Conservation (phyloP, 148 eudicot species). For the Amaranthus cruentus region DNA sequence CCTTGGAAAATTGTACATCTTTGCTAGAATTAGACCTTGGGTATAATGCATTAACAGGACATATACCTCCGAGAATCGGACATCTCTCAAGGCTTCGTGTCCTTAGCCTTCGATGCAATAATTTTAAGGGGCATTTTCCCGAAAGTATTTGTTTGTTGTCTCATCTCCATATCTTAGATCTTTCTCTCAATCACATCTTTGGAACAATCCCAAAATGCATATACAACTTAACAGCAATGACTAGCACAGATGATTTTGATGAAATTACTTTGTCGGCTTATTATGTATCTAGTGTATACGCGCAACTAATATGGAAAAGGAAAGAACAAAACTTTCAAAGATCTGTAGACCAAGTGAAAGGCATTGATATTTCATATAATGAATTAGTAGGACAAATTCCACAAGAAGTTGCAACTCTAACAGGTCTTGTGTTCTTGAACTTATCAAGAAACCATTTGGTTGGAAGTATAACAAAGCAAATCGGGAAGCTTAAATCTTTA, state of each 20-base stretch:
- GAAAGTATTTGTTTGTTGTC: slow-evolving; percentile 12
- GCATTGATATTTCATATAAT: slow-evolving; percentile 8
- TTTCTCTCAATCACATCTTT: slow-evolving; percentile 9
- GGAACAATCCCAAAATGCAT: slow-evolving; percentile 18
- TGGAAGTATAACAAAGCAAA: slow-evolving; percentile 4
- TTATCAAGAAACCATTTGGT: slow-evolving; percentile 18
- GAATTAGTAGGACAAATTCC: slow-evolving; percentile 10
- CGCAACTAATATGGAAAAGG: slow-evolving; percentile 17
- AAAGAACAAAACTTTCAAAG: not conserved
- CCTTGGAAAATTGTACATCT: slow-evolving; percentile 8
- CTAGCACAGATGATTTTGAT: too few relatives aligned
- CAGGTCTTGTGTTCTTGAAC: not conserved
- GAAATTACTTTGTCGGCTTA: not conserved
- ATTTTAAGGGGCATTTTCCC: slow-evolving; percentile 6
- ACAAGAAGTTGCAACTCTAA: slow-evolving; percentile 5
- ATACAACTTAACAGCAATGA: slow-evolving; percentile 8
- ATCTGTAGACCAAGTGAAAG: not conserved
- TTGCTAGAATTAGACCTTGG: slow-evolving; percentile 3
- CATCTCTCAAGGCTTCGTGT: not conserved
- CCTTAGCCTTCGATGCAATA: slow-evolving; percentile 11
- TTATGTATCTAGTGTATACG: too few relatives aligned
- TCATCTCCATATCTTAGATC: slow-evolving; percentile 16
- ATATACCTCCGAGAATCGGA: slow-evolving; percentile 14
- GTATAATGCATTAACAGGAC: slow-evolving; percentile 15
- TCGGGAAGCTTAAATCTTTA: slow-evolving; percentile 10